Percentiles rank a stretch among this genome's conserved stretches.
Conservation (phyloP, 2,329 filamentous ascomycete species). For the Zymoseptoria crescenta region DNA sequence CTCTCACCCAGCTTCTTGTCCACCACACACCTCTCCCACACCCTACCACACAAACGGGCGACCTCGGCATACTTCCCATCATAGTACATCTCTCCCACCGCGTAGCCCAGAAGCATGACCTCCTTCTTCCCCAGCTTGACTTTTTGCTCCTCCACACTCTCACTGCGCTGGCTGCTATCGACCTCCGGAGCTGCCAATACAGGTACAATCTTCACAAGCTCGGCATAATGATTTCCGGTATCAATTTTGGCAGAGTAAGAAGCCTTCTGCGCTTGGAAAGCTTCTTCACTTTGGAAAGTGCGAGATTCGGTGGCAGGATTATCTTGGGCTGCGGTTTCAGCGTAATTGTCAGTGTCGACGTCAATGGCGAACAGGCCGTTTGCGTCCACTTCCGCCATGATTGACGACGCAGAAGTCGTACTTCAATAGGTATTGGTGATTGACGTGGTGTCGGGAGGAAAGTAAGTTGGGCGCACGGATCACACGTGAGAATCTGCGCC, state of each 20-base stretch:
- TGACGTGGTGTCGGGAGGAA: neutral
- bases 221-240: constrained; percentile 19
- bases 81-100: constrained; percentile 52
- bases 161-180: neutral
- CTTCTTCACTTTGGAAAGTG: constrained; percentile 27
- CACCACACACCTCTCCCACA: constrained; percentile 16
- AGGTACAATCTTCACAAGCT: constrained; percentile 16
- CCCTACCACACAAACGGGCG: constrained; percentile 18
- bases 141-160: constrained; percentile 1
- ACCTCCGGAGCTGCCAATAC: constrained; percentile 3
- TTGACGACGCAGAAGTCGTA: neutral
- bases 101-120: constrained; percentile 38
- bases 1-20: constrained; percentile 17
- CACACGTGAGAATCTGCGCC: neutral
- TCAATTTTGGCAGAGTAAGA: constrained; percentile 27
- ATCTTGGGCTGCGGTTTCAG: constrained; percentile 23
- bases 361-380: constrained; percentile 26
- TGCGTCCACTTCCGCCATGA: constrained; percentile 7
- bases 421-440: neutral
- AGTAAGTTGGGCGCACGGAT: neutral
- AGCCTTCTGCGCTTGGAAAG: constrained; percentile 25
- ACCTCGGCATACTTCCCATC: constrained; percentile 49
- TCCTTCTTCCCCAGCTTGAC: constrained; percentile 24
- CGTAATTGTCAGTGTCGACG: constrained; percentile 28
- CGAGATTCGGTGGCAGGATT: constrained; percentile 18